Evolutionary conservation across 371 early-diverging fungal genomes (phyloP), one percentile per base, ranked within the genome.

Genomic region (Apophysomyces sp.): DNA sequence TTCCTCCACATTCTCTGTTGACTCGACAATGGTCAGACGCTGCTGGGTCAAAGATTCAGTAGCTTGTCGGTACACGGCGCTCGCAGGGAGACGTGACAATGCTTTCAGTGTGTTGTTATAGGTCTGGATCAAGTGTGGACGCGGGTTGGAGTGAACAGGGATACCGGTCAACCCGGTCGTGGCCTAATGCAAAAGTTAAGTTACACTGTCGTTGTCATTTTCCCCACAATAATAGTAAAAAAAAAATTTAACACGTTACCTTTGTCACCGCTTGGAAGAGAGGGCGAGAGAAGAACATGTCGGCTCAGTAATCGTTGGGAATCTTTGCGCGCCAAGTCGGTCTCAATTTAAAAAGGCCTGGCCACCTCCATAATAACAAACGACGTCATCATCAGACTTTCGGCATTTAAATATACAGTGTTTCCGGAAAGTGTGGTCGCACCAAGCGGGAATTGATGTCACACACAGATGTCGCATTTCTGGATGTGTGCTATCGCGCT

Each of bases 121-220:
- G n/a, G 89, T 78, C 65, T 83, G 82, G 61, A 94, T 87, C 66
- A 97, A 86, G 67, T 90, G 89, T 40, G 95, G 93, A 37, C 93
- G 90, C 51, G 96, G 92, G 73, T 90, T 87, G 32, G 88, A 89
- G 78, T 94, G 92, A 40, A 96, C 96, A 6, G 90, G 81, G 55
- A 95, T 58, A 63, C 97, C 97, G 61, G 85, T 85, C 62, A 97
- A 68, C 29, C 94, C 93, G 12, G 97, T 96, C 30, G 94, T 83
- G 78, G 71, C 72, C 71, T 80, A 58, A 16, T n/a, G 27, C 28
- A 9, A 12, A 7, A 49, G 13, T 27, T 11, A 30, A 54, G 2
- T 30, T 6, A 53, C 29, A 49, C 9, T 39, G 26, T 30, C 28
- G 26, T 9, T 12, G 21, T 4, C 39, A 60, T 41, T 32, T 12